Evolutionary conservation across 1,284 basidiomycete genomes (phyloP).

Genomic region (Trichosporon sp.): DNA sequence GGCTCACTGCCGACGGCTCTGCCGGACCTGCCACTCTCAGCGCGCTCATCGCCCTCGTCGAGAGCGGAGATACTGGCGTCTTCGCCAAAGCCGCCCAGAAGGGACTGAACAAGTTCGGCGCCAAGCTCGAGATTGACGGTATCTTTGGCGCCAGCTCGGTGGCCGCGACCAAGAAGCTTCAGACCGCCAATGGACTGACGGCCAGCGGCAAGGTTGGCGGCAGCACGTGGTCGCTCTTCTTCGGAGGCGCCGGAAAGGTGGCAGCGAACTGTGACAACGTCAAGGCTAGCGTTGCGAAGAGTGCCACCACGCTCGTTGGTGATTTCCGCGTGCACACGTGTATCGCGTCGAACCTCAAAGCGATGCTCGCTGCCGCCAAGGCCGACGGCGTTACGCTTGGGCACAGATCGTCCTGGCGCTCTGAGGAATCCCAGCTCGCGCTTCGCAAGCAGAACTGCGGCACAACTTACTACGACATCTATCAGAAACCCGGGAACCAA

Average conservation of each 20-base stretch:
- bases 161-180: constrained; percentile 9
- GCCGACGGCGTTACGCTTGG: constrained; percentile 13
- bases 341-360: not conserved
- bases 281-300: constrained; percentile 42
- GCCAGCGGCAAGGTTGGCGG: not conserved
- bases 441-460: constrained; percentile 23
- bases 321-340: constrained; percentile 25
- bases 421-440: constrained; percentile 4
- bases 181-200: not conserved
- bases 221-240: constrained; percentile 15
- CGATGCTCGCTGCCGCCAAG: constrained; percentile 20
- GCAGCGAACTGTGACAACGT: constrained; percentile 6
- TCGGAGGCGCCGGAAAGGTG: constrained; percentile 17
- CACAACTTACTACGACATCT: constrained; percentile 21
- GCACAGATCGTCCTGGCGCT: constrained; percentile 21
- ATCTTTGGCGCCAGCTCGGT: constrained; percentile 7
- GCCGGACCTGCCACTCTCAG: constrained; percentile 6
- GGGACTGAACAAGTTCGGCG: constrained; percentile 14
- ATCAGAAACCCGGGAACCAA: constrained; percentile 17
- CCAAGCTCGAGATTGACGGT: constrained; percentile 1
- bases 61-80: not conserved
- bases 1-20: not conserved
- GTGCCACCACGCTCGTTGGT: constrained; percentile 63
- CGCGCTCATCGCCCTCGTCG: constrained; percentile 4
- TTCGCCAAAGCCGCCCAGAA: constrained; percentile 8